Evolutionary conservation across 192 early-diverging fungal genomes (phyloP).

Genomic region (Coemansia aciculifera): DNA sequence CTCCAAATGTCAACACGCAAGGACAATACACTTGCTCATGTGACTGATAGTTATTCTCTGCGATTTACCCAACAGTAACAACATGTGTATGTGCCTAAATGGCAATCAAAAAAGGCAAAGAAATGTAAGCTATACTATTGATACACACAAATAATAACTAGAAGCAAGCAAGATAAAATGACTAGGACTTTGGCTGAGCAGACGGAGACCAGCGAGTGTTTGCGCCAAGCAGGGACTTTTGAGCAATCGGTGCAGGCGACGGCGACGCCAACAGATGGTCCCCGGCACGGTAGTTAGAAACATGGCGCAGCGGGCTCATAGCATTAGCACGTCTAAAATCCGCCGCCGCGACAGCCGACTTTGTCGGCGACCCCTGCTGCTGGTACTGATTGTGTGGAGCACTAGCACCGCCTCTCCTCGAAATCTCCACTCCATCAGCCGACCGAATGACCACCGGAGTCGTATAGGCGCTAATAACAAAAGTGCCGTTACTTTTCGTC

Average conservation of each 20-base stretch:
- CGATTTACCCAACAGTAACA: no score
- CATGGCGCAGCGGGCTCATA: constrained; percentile 28
- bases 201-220: constrained; percentile 36
- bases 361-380: constrained; percentile 46
- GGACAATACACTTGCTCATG: no score
- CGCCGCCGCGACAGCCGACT: constrained; percentile 7
- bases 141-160: constrained; percentile 20
- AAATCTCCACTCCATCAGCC: constrained; percentile 51
- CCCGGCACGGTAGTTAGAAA: constrained; percentile 4
- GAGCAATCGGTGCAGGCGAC: constrained; percentile 3
- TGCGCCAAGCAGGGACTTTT: constrained; percentile 5
- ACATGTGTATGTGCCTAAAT: no score
- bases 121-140: constrained; percentile 7
- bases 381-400: constrained; percentile 10
- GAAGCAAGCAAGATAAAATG: constrained; percentile 1
- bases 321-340: constrained; percentile 29
- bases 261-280: constrained; percentile 5
- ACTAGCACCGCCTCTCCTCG: constrained; percentile 31
- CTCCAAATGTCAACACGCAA: background rate
- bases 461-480: constrained; percentile 54
- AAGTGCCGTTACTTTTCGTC: constrained; percentile 41
- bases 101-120: no score
- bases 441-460: constrained; percentile 54
- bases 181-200: constrained; percentile 10
- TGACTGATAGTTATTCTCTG: no score